Conservation (phyloP, 2,329 filamentous ascomycete genomes). For the Aspergillus melleus region DNA sequence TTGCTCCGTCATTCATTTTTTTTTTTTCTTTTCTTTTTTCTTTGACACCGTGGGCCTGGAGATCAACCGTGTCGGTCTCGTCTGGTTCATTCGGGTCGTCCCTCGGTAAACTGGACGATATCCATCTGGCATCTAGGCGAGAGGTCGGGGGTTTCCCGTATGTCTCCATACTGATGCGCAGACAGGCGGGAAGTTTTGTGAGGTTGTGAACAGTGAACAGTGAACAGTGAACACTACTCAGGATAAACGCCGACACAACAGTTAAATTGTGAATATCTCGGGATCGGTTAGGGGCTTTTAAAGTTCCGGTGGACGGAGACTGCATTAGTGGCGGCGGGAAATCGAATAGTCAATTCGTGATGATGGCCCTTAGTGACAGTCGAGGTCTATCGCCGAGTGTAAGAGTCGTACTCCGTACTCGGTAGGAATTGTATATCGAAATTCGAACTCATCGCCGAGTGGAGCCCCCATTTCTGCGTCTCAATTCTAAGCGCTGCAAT, state of each 20-base stretch:
- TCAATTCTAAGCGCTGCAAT: too few relatives aligned
- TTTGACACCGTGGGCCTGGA: background rate
- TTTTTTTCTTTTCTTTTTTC: background rate
- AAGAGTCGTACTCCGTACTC: too few relatives aligned
- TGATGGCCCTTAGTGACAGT: background rate
- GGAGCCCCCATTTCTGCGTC: background rate
- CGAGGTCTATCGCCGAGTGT: too few relatives aligned
- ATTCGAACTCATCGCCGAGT: background rate
- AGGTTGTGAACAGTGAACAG: too few relatives aligned
- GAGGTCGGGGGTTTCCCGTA: background rate
- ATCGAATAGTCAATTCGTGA: background rate
- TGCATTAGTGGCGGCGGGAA: background rate
- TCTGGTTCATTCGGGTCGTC: background rate
- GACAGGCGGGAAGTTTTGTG: too few relatives aligned
- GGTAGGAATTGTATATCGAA: background rate
- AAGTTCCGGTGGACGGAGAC: background rate
- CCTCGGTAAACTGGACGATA: background rate
- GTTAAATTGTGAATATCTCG: background rate
- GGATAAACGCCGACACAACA: too few relatives aligned
- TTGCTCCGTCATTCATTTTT: background rate
- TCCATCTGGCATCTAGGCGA: background rate
- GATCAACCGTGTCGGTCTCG: background rate
- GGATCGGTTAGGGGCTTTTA: background rate
- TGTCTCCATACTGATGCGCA: too few relatives aligned
- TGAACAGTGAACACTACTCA: too few relatives aligned